Evolutionary conservation across 139 green algal species (phyloP).

Genomic region (Parachlorella kessleri): DNA sequence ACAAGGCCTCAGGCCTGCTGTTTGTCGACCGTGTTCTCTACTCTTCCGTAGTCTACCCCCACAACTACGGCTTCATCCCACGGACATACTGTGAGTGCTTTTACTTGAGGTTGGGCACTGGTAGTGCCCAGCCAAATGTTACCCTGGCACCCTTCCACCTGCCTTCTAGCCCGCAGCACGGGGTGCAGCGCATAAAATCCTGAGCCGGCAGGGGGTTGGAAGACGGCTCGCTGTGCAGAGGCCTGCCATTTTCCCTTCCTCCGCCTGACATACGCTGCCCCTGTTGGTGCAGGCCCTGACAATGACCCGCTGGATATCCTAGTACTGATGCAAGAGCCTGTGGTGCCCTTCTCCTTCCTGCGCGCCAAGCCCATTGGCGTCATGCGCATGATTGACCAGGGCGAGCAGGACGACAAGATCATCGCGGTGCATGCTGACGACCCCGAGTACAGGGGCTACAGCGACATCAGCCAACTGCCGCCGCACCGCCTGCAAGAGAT

Average conservation of each 20-base stretch:
- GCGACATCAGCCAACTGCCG: conserved; percentile 90
- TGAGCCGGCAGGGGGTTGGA: too few species aligned
- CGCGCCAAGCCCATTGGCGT: conserved; percentile 88
- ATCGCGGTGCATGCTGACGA: conserved; percentile 71
- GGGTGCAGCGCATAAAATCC: too few species aligned
- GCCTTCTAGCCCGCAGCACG: too few species aligned
- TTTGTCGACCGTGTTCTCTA: conserved; percentile 94
- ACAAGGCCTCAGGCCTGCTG: conserved; percentile 81
- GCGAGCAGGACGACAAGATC: conserved; percentile 85
- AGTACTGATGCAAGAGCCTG: conserved; percentile 92
- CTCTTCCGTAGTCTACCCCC: conserved; percentile 93
- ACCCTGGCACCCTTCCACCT: too few species aligned
- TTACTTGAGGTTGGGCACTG: too few species aligned
- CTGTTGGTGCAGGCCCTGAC: conserved; percentile 55
- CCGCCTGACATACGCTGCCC: too few species aligned
- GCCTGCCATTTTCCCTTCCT: too few species aligned
- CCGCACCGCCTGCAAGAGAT: conserved; percentile 88
- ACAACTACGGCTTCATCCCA: conserved; percentile 97
- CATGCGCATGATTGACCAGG: conserved; percentile 97
- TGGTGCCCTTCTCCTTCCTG: conserved; percentile 91
- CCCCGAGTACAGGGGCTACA: conserved; percentile 88
- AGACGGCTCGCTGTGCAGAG: too few species aligned
- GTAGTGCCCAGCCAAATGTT: too few species aligned
- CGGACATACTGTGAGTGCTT: conserved; percentile 88
- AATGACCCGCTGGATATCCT: conserved; percentile 93